phyloP scores from a whole-genome alignment of 139 green algal genomes.

The Edaphochlamys debaryana region DNA sequence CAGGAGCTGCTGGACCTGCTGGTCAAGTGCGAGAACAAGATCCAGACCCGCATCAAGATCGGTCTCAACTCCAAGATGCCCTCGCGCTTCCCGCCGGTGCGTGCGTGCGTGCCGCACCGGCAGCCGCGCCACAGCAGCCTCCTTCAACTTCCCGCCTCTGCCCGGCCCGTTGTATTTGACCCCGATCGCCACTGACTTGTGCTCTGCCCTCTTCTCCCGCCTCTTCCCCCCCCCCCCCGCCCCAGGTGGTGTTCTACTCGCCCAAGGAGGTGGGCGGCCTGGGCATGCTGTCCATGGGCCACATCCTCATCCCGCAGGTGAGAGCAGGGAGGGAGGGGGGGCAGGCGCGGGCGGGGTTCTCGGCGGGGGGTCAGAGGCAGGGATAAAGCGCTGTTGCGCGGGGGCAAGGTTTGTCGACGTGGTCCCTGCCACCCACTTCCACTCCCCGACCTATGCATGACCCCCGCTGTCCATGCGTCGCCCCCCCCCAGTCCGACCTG shows the following conservation, averaged over 20 bases:
- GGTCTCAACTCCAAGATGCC: slow-evolving; percentile 99
- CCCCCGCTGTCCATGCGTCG: too few relatives aligned
- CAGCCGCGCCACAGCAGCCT: too few relatives aligned
- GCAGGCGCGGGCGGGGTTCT: not conserved
- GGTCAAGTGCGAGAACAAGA: slow-evolving; percentile 99
- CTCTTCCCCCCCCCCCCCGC: too few relatives aligned
- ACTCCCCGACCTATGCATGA: too few relatives aligned
- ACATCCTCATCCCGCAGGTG: slow-evolving; percentile 95
- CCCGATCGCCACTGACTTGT: too few relatives aligned
- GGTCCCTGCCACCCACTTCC: too few relatives aligned
- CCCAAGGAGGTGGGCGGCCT: slow-evolving; percentile 99
- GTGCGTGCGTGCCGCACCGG: slow-evolving; percentile 36
- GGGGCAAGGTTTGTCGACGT: too few relatives aligned
- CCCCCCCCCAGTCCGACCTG: slow-evolving; percentile 84
- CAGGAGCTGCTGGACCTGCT: slow-evolving; percentile 99
- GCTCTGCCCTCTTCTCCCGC: too few relatives aligned
- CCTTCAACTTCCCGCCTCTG: too few relatives aligned
- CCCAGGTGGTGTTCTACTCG: slow-evolving; percentile 89
- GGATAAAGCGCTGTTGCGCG: too few relatives aligned
- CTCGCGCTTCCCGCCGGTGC: slow-evolving; percentile 95
- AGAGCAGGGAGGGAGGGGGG: not conserved
- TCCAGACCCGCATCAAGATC: slow-evolving; percentile 90
- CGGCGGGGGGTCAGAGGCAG: not conserved
- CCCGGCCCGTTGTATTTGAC: too few relatives aligned
- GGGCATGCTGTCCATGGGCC: slow-evolving; percentile 99